phyloP scores from a whole-genome alignment of 495 filamentous ascomycete genomes.

The Hyaloscypha variabilis region DNA sequence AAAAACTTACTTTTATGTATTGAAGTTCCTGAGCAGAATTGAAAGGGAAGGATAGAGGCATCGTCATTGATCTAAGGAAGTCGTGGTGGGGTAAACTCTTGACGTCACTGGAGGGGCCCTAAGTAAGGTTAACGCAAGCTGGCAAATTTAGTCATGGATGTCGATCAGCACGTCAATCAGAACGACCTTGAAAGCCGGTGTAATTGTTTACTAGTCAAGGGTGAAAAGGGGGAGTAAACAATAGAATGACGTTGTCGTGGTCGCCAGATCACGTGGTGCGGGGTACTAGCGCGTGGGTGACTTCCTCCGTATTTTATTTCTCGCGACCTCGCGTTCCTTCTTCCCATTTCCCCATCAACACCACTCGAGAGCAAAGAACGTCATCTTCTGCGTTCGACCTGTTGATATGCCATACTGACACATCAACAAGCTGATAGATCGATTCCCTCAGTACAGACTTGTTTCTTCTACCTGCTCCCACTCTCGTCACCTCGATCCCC shows the following conservation, averaged over 20 bases:
- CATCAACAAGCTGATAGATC: background rate
- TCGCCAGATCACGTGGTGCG: background rate
- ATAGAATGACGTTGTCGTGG: too few relatives aligned
- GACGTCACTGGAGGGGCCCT: background rate
- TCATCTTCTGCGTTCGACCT: background rate
- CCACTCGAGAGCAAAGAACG: background rate
- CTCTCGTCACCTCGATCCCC: background rate
- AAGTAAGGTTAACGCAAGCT: background rate
- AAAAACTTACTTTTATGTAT: slow-evolving; percentile 5
- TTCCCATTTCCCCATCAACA: background rate
- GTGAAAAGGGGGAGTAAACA: background rate
- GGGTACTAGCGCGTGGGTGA: background rate
- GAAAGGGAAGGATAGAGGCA: background rate
- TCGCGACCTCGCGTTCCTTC: background rate
- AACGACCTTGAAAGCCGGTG: background rate
- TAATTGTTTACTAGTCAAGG: background rate
- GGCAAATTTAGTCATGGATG: background rate
- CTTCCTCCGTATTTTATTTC: background rate
- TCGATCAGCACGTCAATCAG: too few relatives aligned
- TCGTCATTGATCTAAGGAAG: background rate
- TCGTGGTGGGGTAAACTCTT: background rate
- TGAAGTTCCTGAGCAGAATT: background rate
- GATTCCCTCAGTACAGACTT: background rate
- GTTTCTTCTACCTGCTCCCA: background rate
- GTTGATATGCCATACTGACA: background rate